These are phyloP conservation scores for Colletotrichum lini DNA, from an alignment of 2,329 filamentous ascomycete species.

Conservation along the genomic window DNA sequence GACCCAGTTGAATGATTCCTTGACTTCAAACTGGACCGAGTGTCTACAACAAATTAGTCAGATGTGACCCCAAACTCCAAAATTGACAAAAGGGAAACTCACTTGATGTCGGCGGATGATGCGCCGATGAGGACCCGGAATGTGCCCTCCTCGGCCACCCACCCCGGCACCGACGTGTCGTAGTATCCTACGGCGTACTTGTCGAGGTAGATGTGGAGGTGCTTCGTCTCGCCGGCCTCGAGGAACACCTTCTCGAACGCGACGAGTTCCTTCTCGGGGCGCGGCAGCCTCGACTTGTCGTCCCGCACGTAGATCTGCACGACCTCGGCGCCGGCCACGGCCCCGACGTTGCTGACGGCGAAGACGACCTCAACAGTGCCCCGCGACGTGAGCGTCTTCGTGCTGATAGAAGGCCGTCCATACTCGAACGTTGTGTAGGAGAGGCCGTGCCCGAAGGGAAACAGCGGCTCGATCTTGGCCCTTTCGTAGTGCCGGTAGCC, in stretches of 20 bases:
- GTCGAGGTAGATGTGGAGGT: slow-evolving; percentile 62
- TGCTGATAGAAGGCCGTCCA: slow-evolving; percentile 67
- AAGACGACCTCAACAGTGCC: slow-evolving; percentile 61
- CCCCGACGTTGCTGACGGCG: slow-evolving; percentile 69
- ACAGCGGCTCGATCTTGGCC: slow-evolving; percentile 70
- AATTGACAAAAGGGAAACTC: slow-evolving; percentile 21
- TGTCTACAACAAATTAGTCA: slow-evolving; percentile 45
- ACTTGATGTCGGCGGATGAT: slow-evolving; percentile 71
- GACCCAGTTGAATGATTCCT: slow-evolving; percentile 76
- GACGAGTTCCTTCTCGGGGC: slow-evolving; percentile 79
- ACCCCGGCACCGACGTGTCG: slow-evolving; percentile 69
- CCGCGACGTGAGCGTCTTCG: slow-evolving; percentile 55
- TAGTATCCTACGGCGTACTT: slow-evolving; percentile 73
- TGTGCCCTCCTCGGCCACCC: slow-evolving; percentile 76
- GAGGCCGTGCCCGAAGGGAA: slow-evolving; percentile 81
- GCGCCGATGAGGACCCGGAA: slow-evolving; percentile 75
- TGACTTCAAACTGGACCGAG: slow-evolving; percentile 67
- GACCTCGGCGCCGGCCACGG: slow-evolving; percentile 71
- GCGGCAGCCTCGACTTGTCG: slow-evolving; percentile 71
- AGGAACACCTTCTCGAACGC: slow-evolving; percentile 77
- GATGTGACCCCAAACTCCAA: background rate
- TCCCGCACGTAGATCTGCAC: slow-evolving; percentile 80
- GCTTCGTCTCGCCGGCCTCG: slow-evolving; percentile 68
- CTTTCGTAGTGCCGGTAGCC: slow-evolving; percentile 82
- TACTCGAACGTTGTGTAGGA: slow-evolving; percentile 81